Evolutionary conservation across 352 stramenopile species (phyloP).

Genomic region (Pseudoperonospora humuli): DNA sequence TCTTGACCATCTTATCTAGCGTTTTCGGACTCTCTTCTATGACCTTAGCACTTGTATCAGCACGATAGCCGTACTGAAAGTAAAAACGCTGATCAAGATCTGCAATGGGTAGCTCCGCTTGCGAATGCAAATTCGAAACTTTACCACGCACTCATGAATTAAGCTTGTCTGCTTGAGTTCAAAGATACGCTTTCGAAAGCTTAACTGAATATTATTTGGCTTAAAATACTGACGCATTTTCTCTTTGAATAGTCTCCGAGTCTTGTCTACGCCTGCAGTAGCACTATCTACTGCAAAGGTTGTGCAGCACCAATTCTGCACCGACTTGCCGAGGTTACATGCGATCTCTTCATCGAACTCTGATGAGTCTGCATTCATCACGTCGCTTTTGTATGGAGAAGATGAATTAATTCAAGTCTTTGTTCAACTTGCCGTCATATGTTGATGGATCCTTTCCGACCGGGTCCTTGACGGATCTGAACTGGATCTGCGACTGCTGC

Average conservation of each 20-base stretch:
- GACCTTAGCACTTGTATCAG: neutral
- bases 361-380: constrained; percentile 1
- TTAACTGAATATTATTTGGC: constrained; percentile 1
- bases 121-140: neutral
- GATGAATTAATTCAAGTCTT: constrained; percentile 5
- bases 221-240: neutral
- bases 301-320: constrained; percentile 2
- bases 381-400: constrained; percentile 1
- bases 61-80: neutral
- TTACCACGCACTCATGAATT: constrained; percentile 1
- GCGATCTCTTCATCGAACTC: constrained; percentile 2
- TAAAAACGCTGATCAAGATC: constrained; percentile 3
- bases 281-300: neutral
- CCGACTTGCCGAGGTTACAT: constrained; percentile 1
- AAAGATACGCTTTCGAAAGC: neutral
- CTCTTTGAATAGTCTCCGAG: constrained; percentile 1
- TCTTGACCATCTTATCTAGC: constrained; percentile 1
- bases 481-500: neutral
- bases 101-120: neutral
- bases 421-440: constrained; percentile 3
- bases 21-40: constrained; percentile 1
- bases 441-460: constrained; percentile 5
- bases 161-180: neutral
- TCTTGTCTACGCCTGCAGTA: neutral
- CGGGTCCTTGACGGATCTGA: neutral